phyloP scores from a whole-genome alignment of 345 rosid genomes.

The Eucalyptus sp. region DNA sequence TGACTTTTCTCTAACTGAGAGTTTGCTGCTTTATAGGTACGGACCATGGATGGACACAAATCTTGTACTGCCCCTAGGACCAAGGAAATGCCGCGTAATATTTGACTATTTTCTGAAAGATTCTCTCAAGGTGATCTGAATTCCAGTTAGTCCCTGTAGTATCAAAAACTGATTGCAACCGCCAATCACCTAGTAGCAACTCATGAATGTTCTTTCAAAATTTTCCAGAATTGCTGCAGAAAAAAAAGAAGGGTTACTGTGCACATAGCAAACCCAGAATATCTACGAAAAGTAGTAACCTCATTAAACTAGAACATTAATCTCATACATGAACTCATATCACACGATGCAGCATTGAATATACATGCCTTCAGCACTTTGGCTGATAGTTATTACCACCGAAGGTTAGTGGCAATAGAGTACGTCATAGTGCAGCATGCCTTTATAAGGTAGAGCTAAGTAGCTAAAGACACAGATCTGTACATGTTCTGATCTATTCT shows the following conservation, averaged over 20 bases:
- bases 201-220: not conserved
- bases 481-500: not conserved
- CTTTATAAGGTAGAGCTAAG: not conserved
- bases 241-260: not conserved
- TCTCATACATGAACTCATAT: not conserved
- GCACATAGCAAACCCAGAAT: not conserved
- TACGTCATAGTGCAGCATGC: not conserved
- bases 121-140: conserved; percentile 35
- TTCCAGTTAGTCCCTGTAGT: not conserved
- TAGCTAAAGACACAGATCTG: not conserved
- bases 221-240: not conserved
- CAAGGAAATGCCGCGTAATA: conserved; percentile 60
- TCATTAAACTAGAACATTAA: not conserved
- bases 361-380: not conserved
- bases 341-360: not conserved
- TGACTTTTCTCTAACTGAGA: not conserved
- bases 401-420: not conserved
- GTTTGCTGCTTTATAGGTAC: conserved; percentile 23
- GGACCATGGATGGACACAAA: conserved; percentile 99
- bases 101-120: conserved; percentile 81
- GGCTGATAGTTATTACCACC: not conserved
- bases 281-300: not conserved
- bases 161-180: not conserved
- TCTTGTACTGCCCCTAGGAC: conserved; percentile 68
- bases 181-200: not conserved